Evolutionary conservation across 2,329 filamentous ascomycete species (phyloP), one percentile per base, ranked within the genome.

Genomic region (Penicillium sp.): DNA sequence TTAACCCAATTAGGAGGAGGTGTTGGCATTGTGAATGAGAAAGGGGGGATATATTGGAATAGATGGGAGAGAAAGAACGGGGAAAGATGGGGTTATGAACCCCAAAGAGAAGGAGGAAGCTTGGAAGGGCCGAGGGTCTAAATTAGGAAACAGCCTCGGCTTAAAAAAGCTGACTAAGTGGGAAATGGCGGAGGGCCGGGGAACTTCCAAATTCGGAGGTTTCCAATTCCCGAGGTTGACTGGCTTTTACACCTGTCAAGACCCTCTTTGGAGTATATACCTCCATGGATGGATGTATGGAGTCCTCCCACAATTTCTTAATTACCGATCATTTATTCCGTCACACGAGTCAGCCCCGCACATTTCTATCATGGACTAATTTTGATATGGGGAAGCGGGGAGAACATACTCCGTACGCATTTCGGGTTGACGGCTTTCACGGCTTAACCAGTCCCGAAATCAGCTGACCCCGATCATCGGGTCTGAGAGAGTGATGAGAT

Each of bases 1-100:
- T 86, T 85, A 66, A 89, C 87, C 87, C 87, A 89, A 73, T 82
- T 78, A 40, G 84, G 84, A 64, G 80, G 74, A 60, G 76, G 71
- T 60, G 74, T 70, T 27, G 71, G 69, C 75, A 77, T 77, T 41
- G 37, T 50, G 19, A 35, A 52, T 47, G 21, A 46, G 13, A 46
- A 17, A 12, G 17, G 17, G n/a, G 37, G 43, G 33, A 37, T 45
- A 33, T 35, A 41, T 38, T 43, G 41, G 19, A 29, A 50, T 25
- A 50, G 33, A 46, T 21, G 29, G 15, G 53, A 45, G 50, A 46
- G 41, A 45, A 19, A 50, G 40, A 47, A 23, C 29, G 51, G 37
- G 49, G 43, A 55, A 47, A 58, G 33, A 49, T 54, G 54, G 49
- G 50, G 54, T 59, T 59, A 50, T 51, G 60, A 63, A 63, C 59